Conservation (phyloP, 2,329 filamentous ascomycete species). For the Stagonosporopsis rhizophila region DNA sequence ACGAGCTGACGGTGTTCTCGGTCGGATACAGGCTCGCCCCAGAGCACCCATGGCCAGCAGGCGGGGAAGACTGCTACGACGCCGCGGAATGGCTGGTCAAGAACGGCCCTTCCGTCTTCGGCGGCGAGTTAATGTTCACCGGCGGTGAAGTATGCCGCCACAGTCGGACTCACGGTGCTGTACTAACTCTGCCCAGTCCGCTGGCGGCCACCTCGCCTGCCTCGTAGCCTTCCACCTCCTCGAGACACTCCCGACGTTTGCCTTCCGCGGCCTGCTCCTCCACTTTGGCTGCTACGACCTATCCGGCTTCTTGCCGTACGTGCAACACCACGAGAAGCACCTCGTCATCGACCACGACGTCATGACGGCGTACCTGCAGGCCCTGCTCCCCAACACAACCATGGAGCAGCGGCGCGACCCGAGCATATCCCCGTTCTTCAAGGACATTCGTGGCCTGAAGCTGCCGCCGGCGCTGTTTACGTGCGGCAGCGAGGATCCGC, state of each 20-base stretch:
- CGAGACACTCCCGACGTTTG: constrained; percentile 45
- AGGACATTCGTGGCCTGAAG: constrained; percentile 48
- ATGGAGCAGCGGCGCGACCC: constrained; percentile 53
- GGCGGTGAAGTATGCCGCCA: constrained; percentile 41
- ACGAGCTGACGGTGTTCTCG: constrained; percentile 59
- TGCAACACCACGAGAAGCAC: constrained; percentile 46
- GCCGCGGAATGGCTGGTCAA: constrained; percentile 62
- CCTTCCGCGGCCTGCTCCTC: constrained; percentile 59
- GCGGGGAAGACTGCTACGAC: constrained; percentile 64
- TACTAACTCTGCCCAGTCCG: constrained; percentile 47
- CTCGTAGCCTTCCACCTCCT: constrained; percentile 59
- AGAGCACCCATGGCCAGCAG: constrained; percentile 64
- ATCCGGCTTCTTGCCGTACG: constrained; percentile 52
- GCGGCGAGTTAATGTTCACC: constrained; percentile 53
- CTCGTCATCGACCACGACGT: constrained; percentile 57
- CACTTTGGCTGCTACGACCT: constrained; percentile 63
- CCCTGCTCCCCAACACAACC: constrained; percentile 54
- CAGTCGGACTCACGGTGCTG: accelerated
- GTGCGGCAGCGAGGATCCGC: constrained; percentile 61
- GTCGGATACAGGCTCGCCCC: constrained; percentile 68
- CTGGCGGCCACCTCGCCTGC: constrained; percentile 59
- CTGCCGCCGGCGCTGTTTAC: constrained; percentile 63
- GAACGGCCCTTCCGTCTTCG: constrained; percentile 53
- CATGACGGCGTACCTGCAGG: constrained; percentile 56
- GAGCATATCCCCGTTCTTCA: constrained; percentile 59